Conservation (phyloP, 768 basidiomycete genomes). For the Amanita subjunquillea region DNA sequence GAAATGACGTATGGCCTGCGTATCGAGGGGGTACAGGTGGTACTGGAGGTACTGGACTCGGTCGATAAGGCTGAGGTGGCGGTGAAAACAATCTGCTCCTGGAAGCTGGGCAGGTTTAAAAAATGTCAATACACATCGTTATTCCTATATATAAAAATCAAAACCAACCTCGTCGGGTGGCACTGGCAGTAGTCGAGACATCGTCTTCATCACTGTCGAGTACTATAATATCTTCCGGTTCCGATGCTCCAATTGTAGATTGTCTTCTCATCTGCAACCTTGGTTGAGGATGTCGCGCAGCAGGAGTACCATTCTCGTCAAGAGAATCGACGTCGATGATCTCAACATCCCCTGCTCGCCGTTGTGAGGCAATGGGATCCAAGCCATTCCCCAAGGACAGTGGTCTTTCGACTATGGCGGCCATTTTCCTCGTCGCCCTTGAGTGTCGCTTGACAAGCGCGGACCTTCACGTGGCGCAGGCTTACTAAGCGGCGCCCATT, state of each 20-base stretch:
- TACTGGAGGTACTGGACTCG: conserved; percentile 40
- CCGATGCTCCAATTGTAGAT: background rate
- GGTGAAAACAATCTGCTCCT: conserved; percentile 29
- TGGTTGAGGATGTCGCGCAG: background rate
- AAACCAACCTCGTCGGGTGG: background rate
- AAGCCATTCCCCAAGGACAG: background rate
- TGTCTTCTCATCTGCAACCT: conserved; percentile 5
- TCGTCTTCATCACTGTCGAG: conserved; percentile 3
- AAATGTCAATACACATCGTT: background rate
- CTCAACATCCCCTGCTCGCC: conserved; percentile 19
- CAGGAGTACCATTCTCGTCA: conserved; percentile 15
- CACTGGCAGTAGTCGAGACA: background rate
- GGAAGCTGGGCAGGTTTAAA: background rate
- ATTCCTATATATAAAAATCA: background rate
- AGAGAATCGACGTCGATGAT: conserved; percentile 35
- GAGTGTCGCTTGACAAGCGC: background rate
- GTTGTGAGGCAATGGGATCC: background rate
- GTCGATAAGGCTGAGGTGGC: conserved; percentile 31
- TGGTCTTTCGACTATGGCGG: conserved; percentile 5
- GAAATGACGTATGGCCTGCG: conserved; percentile 25
- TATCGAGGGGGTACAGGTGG: conserved; percentile 35
- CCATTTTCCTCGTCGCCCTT: background rate
- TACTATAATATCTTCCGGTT: background rate
- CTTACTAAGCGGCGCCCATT: background rate
- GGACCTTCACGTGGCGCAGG: background rate